phyloP scores from a whole-genome alignment of 1,284 basidiomycete species.

The Wolfiporia cocos region DNA sequence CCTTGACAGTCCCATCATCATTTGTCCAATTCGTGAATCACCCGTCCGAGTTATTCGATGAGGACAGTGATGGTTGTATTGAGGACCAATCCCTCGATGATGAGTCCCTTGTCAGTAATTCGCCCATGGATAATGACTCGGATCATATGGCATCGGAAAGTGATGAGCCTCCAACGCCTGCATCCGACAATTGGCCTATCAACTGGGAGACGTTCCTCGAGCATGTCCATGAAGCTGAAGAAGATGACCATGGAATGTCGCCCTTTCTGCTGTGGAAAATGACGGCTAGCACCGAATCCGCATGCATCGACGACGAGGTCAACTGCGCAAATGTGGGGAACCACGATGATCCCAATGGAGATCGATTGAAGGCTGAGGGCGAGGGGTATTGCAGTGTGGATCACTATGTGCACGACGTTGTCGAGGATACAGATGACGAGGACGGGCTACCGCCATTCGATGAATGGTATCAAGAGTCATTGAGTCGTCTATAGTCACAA shows the following conservation, averaged over 20 bases:
- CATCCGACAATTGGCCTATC: not conserved
- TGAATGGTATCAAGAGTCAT: constrained; percentile 20
- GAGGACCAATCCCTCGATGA: too few relatives aligned
- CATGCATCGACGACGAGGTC: too few relatives aligned
- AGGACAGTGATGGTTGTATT: too few relatives aligned
- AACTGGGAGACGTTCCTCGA: constrained; percentile 1
- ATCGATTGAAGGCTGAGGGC: too few relatives aligned
- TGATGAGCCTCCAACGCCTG: constrained; percentile 4
- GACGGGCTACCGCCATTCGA: constrained; percentile 22
- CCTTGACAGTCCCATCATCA: constrained; percentile 12
- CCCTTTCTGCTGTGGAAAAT: not conserved
- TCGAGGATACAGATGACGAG: constrained; percentile 2
- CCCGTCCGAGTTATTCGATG: constrained; percentile 1
- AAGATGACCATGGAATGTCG: not conserved
- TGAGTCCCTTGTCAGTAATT: too few relatives aligned
- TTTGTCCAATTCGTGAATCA: constrained; percentile 1
- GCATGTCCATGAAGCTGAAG: not conserved
- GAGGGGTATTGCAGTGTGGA: too few relatives aligned
- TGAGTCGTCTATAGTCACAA: constrained; percentile 2
- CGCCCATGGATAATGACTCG: not conserved
- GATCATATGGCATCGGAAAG: not conserved
- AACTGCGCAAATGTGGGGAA: too few relatives aligned
- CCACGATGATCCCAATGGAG: not conserved
- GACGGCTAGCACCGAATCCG: not conserved
- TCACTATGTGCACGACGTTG: too few relatives aligned